Evolutionary conservation across 306 rosid genomes (phyloP), one percentile per base, ranked within the genome.

Genomic region (Medicago lupulina): DNA sequence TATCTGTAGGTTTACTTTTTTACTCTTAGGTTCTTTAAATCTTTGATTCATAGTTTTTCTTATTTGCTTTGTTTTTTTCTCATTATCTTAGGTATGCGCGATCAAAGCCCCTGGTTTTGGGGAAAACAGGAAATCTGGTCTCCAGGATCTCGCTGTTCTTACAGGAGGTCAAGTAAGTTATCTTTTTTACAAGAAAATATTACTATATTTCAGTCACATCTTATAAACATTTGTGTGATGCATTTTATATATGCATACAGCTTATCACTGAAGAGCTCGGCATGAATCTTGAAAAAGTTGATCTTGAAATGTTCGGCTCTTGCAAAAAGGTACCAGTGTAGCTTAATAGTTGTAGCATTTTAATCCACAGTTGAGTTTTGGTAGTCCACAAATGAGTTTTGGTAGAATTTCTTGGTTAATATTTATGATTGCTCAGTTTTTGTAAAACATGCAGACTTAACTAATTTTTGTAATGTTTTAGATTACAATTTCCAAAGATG

Each of bases 101-200:
- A 90, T 92, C 63, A 95, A 95, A 85, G 96, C 99, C 51, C 97
- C 99, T 65, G 99, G 99, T 76, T 95, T 95, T 79, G 99, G 99
- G 66, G 99, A 95, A 88, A 95, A 92, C 60, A 79, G 99, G 76
- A 95, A 92, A 85, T 38, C 97, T 12, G 76, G 75, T 74, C 85
- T 95, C 65, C 97, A 86, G 72, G 99, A 95, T 90, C 97, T 92
- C 78, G 93, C 96, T 18, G 93, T 83, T 73, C 97, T 95, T 72
- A 95, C 97, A 0, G 97, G 99, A 62, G 97, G 87, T 17, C 81
- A 84, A 36, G 99, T 95, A 84, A 85, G 97, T 39, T 60, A n/a
- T 25, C 55, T 60, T 19, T 61, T 61, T 43, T n/a, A 5, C 36
- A 34, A 18, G 41, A 1, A 15, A 67, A 5, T 43, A 34, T n/a